A percentile compares a stretch with the other conserved stretches of the same genome.
phyloP scores from a whole-genome alignment of 345 rosid genomes.

The Rhizophora mangle region DNA sequence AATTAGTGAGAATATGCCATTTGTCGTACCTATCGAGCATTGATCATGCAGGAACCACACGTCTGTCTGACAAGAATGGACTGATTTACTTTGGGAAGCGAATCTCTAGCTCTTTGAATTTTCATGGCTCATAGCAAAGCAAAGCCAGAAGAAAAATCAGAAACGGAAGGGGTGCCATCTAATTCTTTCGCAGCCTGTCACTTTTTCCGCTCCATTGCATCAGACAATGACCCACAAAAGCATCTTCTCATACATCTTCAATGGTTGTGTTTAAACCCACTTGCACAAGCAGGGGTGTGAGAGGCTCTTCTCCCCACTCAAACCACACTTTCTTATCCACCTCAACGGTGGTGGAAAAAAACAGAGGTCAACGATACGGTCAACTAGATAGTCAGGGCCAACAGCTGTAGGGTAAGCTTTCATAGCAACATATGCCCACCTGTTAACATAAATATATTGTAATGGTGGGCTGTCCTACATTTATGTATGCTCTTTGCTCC shows the following conservation, averaged over 20 bases:
- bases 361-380: constrained; percentile 16
- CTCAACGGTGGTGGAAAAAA: constrained; percentile 24
- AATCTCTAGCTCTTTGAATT: too few species aligned
- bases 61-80: too few species aligned
- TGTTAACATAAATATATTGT: too few species aligned
- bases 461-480: too few species aligned
- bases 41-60: too few species aligned
- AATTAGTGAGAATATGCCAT: too few species aligned
- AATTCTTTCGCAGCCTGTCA: neutral
- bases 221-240: neutral
- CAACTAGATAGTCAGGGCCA: constrained; percentile 3
- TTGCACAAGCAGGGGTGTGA: neutral
- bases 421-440: neutral
- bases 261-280: neutral
- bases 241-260: neutral
- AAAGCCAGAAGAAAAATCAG: too few species aligned
- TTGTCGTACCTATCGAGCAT: too few species aligned
- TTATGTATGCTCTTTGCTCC: too few species aligned
- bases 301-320: neutral
- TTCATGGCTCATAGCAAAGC: too few species aligned
- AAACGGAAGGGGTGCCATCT: neutral
- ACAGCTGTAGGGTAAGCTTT: neutral
- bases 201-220: neutral
- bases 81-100: too few species aligned
- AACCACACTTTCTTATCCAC: constrained; percentile 11